Evolutionary conservation across 805 yeast genomes (phyloP), one percentile per base, ranked within the genome.

Genomic region (Cyberlindnera petersonii): DNA sequence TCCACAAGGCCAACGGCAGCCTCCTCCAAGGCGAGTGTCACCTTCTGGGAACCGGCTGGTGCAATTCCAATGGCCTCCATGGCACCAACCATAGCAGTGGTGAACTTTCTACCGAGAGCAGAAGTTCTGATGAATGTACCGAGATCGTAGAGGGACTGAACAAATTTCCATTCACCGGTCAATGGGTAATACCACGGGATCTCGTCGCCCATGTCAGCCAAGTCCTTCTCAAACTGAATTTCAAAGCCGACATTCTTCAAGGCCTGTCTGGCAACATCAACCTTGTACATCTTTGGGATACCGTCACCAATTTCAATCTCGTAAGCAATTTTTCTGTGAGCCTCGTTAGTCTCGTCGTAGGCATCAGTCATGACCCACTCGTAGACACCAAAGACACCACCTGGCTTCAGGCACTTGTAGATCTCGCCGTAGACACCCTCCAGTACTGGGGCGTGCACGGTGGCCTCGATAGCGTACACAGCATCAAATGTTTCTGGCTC

Each of bases 291-390:
- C 71, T 91, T 88, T 60, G 98, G 98, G 55, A 93, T 93, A 69
- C 98, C 98, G 63, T 93, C 97, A 60, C 98, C 98, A 47, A 91
- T 76, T 71, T 93, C 98, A 53, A 93, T 93, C 63, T 96, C 98
- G 66, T 91, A 91, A 23, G 95, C 93, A 49, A 93, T 86, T 61
- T 82, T 83, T 67, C 96, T 85, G 69, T 93, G 98, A 64, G 79
- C 89, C 53, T 79, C 77, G 65, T 86, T 87, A 43, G 65, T 66
- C 67, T 85, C 95, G 61, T 93, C 98, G 63, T 87, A 93, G 35
- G 69, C 73, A 56, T 88, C 95, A 46, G 98, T 93, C 95, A 93
- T 85, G 49, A 93, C 98, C 98, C 98, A 93, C 69, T 93, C 98
- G 70, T 93, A 93, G 37, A 93, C 98, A 62, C 97, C 98, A 52